Conservation (phyloP, 345 rosid species). For the Pseudoturritis turrita region DNA sequence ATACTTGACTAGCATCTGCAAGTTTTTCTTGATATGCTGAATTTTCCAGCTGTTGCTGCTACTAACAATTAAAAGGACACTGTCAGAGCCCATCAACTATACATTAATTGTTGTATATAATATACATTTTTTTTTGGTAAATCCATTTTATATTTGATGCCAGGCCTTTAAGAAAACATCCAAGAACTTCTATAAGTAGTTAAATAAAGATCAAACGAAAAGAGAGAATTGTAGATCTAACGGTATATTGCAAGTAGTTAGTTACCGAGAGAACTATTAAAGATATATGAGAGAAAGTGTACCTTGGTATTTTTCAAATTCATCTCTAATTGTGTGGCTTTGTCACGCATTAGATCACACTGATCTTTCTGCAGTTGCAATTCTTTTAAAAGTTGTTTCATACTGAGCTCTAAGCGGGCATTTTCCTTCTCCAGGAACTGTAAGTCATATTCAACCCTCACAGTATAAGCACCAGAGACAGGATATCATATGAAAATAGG, state of each 20-base stretch:
- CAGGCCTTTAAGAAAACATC: not conserved
- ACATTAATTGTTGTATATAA: not conserved
- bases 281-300: constrained; percentile 33
- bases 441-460: constrained; percentile 15
- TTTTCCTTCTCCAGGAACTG: constrained; percentile 82
- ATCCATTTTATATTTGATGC: not conserved
- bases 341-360: constrained; percentile 42
- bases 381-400: constrained; percentile 46
- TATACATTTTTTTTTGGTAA: not conserved
- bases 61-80: constrained; percentile 42
- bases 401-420: constrained; percentile 41
- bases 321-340: constrained; percentile 48
- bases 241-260: not conserved
- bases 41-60: constrained; percentile 63
- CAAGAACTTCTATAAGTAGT: not conserved
- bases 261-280: constrained; percentile 27
- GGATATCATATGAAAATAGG: not conserved
- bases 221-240: not conserved
- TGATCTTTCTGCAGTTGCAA: constrained; percentile 58
- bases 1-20: constrained; percentile 70
- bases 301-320: constrained; percentile 57
- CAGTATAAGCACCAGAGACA: constrained; percentile 3
- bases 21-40: constrained; percentile 60
- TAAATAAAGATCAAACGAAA: not conserved
- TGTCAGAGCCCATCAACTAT: constrained; percentile 16